Base-by-base conservation (phyloP, 257 asterid genomes). In the Scutellaria barbata region DNA sequence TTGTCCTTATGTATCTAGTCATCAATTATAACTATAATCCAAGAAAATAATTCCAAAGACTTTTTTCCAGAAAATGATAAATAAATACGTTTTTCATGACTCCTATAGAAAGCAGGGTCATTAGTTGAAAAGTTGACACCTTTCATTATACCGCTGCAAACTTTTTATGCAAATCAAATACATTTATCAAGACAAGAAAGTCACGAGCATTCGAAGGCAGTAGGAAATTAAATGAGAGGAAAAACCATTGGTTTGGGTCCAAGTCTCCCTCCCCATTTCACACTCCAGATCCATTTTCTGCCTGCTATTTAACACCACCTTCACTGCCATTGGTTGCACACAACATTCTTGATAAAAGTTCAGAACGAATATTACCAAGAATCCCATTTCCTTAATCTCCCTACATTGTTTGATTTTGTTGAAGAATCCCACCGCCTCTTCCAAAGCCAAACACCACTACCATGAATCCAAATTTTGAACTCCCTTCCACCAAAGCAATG, bases 401-500 rank as follows among this genome's bases (percentile, higher is more conserved):
- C 12, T 33, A 20, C 11, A 0, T 10, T 37, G 9, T 10, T 7
- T 42, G 68, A 42, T 63, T 43, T 6, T 42, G 13, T 1, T 0
- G 8, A 12, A 33, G 13, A 59, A 61, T 12, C 0, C 10, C 48
- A 39, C 6, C 8, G 45, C 45, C 11, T 12, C 22, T n/a, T 13
- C 22, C 56, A n/a, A 13, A 25, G 6, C 16, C 9, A 11, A 13
- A 33, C 2, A 57, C 33, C 65, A 50, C 4, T 0, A 16, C 51
- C 7, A 69, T 66, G 74, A 12, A 8, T 45, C 30, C 72, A 0
- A 75, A 48, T 0, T 17, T 74, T 0, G 48, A 81, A 5, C n/a
- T 77, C 16, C 85, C 85, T 2, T 73, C 79, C 7, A 0, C 79
- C 7, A 85, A 79, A 43, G 43, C 78, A 2, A 3, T 85, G 8